phyloP scores from a whole-genome alignment of 1,284 basidiomycete species.

The Pascua sp. region DNA sequence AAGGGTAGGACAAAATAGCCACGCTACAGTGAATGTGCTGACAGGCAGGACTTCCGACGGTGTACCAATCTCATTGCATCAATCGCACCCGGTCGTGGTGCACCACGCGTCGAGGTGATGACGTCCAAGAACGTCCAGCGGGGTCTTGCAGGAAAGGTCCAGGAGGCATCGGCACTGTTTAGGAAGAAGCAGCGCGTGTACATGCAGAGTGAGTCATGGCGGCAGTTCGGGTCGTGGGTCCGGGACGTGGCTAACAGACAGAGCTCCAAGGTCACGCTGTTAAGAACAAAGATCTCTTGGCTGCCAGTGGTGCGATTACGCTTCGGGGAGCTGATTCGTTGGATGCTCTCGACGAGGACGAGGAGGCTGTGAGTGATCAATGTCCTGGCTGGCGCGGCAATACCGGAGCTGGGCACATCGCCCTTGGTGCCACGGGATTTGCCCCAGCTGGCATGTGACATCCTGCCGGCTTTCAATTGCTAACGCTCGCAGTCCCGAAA shows the following conservation, averaged over 20 bases:
- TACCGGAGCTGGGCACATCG: neutral
- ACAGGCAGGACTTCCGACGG: slow-evolving; percentile 70
- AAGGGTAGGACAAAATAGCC: slow-evolving; percentile 54
- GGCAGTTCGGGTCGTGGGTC: too few relatives aligned
- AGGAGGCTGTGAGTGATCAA: slow-evolving; percentile 61
- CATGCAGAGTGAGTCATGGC: slow-evolving; percentile 77
- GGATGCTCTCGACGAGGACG: slow-evolving; percentile 77
- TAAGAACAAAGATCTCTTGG: slow-evolving; percentile 85
- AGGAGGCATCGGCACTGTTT: slow-evolving; percentile 88
- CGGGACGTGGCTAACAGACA: slow-evolving; percentile 39
- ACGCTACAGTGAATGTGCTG: neutral
- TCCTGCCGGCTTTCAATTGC: too few relatives aligned
- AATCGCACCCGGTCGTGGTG: slow-evolving; percentile 48
- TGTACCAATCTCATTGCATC: slow-evolving; percentile 69
- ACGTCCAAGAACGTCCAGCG: slow-evolving; percentile 95
- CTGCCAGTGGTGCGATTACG: slow-evolving; percentile 73
- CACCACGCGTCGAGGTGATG: slow-evolving; percentile 57
- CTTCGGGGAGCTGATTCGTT: slow-evolving; percentile 73
- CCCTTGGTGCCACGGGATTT: neutral
- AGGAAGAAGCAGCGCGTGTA: slow-evolving; percentile 96
- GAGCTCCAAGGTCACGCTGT: slow-evolving; percentile 90
- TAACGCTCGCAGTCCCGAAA: slow-evolving; percentile 31
- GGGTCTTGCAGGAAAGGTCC: slow-evolving; percentile 87
- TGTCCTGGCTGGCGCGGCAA: slow-evolving; percentile 2
- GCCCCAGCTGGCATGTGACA: neutral